Evolutionary conservation across 1,139 yeast genomes (phyloP).

Genomic region (Pichia sp.): DNA sequence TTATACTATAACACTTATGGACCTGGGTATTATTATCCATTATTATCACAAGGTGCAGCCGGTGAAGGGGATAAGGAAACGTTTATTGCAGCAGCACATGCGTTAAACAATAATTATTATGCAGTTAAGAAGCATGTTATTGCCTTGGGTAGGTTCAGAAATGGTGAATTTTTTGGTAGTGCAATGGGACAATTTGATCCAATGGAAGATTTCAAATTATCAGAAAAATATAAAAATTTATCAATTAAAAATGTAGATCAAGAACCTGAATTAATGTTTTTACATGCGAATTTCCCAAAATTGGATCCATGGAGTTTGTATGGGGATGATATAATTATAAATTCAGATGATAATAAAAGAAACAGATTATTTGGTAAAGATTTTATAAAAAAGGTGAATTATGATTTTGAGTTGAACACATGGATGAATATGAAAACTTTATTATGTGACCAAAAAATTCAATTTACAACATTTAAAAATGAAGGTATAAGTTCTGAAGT

Average conservation of each 20-base stretch:
- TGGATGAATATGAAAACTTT: conserved; percentile 56
- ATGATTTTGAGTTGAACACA: conserved; percentile 55
- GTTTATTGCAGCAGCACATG: conserved; percentile 71
- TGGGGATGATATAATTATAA: conserved; percentile 14
- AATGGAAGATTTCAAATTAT: conserved; percentile 43
- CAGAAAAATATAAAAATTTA: conserved; percentile 17
- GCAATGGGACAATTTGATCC: conserved; percentile 77
- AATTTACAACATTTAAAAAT: conserved; percentile 40
- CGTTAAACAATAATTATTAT: conserved; percentile 52
- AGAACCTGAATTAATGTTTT: conserved; percentile 19
- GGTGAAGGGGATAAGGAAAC: conserved; percentile 95
- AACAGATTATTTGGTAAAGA: conserved; percentile 33
- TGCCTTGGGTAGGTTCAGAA: conserved; percentile 31
- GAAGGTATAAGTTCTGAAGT: conserved; percentile 29
- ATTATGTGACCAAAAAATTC: conserved; percentile 47
- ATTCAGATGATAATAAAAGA: conserved; percentile 16
- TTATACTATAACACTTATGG: conserved; percentile 77
- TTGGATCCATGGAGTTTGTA: conserved; percentile 26
- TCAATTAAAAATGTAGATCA: conserved; percentile 15
- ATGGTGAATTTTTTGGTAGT: conserved; percentile 34
- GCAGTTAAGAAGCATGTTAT: conserved; percentile 48
- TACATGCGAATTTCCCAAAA: conserved; percentile 28
- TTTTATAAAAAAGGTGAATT: conserved; percentile 43
- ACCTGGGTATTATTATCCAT: conserved; percentile 73
- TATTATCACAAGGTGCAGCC: conserved; percentile 75